phyloP scores from a whole-genome alignment of 257 asterid genomes.

The Datura wrightii region DNA sequence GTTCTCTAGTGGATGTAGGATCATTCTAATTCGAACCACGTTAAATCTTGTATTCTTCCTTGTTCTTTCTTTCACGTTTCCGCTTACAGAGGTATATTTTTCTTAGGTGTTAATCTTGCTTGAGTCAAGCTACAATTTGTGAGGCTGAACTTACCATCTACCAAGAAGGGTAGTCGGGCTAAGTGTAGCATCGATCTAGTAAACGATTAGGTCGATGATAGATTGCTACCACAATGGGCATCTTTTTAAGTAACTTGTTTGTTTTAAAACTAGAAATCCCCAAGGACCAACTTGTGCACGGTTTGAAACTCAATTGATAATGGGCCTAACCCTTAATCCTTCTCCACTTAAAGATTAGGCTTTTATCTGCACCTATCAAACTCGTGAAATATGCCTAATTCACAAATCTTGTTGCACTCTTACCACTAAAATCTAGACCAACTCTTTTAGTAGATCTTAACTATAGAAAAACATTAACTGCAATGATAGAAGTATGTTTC shows the following conservation, averaged over 20 bases:
- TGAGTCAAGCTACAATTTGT: not conserved
- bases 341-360: slow-evolving; percentile 1
- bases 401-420: not conserved
- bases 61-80: too few relatives aligned
- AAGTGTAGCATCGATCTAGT: not conserved
- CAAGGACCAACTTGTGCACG: not conserved
- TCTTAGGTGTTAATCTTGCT: slow-evolving; percentile 1
- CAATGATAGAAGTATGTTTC: not conserved
- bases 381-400: not conserved
- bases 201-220: not conserved
- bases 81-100: not conserved
- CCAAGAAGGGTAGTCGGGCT: not conserved
- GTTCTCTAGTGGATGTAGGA: too few relatives aligned
- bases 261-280: not conserved
- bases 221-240: slow-evolving; percentile 3
- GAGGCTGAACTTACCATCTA: not conserved
- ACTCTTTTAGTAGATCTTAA: not conserved
- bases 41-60: too few relatives aligned
- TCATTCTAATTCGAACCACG: too few relatives aligned
- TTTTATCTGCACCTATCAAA: not conserved
- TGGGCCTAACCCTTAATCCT: not conserved
- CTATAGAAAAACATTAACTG: not conserved
- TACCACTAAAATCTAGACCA: not conserved
- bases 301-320: not conserved
- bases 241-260: not conserved